Conservation (phyloP, 2,329 filamentous ascomycete genomes). For the Exophiala lecanii-corni region DNA sequence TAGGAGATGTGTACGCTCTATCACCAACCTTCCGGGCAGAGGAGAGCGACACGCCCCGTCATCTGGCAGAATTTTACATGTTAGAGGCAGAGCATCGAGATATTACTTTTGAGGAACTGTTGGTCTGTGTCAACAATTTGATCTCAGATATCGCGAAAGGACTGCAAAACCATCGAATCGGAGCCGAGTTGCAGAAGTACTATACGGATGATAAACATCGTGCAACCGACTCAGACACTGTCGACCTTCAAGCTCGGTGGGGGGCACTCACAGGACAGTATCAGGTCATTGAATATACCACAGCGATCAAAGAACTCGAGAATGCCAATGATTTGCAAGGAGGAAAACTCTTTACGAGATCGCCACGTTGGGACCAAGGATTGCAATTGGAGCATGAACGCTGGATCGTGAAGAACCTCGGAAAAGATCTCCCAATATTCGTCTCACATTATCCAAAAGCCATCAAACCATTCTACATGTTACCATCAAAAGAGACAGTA, state of each 20-base stretch:
- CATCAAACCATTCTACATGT: slow-evolving; percentile 92
- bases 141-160: slow-evolving; percentile 44
- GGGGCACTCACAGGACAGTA: slow-evolving; percentile 61
- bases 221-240: slow-evolving; percentile 9
- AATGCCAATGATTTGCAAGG: slow-evolving; percentile 48
- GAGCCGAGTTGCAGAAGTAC: slow-evolving; percentile 51
- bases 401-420: slow-evolving; percentile 68
- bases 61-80: slow-evolving; percentile 99
- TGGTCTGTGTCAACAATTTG: slow-evolving; percentile 76
- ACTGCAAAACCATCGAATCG: slow-evolving; percentile 32
- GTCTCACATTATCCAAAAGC: slow-evolving; percentile 86
- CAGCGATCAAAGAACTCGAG: slow-evolving; percentile 67
- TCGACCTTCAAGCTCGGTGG: slow-evolving; percentile 58
- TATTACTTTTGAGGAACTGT: slow-evolving; percentile 64
- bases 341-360: slow-evolving; percentile 56
- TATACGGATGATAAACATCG: slow-evolving; percentile 22
- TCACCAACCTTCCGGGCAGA: slow-evolving; percentile 93
- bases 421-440: slow-evolving; percentile 68
- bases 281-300: slow-evolving; percentile 77
- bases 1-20: slow-evolving; percentile 88
- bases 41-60: slow-evolving; percentile 84
- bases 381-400: slow-evolving; percentile 91
- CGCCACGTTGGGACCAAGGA: slow-evolving; percentile 66
- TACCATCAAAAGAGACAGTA: slow-evolving; percentile 42
- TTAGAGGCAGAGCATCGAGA: slow-evolving; percentile 82